Evolutionary conservation across 768 basidiomycete species (phyloP), one percentile per base, ranked within the genome.

Genomic region (Mycena venus): DNA sequence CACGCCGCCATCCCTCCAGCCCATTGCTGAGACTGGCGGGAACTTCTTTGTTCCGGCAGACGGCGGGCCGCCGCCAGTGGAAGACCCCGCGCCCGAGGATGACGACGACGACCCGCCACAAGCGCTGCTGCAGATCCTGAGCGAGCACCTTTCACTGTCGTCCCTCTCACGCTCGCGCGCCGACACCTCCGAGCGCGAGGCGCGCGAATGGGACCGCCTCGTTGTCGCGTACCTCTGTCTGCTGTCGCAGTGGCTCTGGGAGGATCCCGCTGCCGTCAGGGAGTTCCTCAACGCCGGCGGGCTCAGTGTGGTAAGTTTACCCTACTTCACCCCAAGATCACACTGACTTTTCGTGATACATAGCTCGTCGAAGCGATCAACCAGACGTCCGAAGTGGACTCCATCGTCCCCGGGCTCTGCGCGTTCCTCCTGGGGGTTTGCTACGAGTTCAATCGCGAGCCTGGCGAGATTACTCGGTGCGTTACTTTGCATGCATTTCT

Each of bases 341-440:
- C 25, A 53, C 49, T 58, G 14, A 27, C 31, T 55, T 5, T 27
- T 6, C 27, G 56, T 27, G 29, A 49, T 78, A 23, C 27, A 4
- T n/a, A 98, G 98, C 90, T 99, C 15, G 96, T 98, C 12, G 97
- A 98, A 81, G 96, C 96, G 10, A 94, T 99, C 75, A 97, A 98
- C 64, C 97, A 98, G 82, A 91, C 92, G 0, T 91, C 94, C 19
- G 96, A 97, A 67, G 88, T 91, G 0, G 98, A 99, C 79, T 90
- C 91, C 8, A 85, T 98, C 25, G 91, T 99, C 2, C 96, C 97
- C 68, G 96, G 96, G 2, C 87, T 99, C 21, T 97, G 95, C 63
- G 93, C 95, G 2, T 98, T 98, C 86, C 86, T 99, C 3, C 90
- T 99, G 11, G 97, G 97, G 23, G 88, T 96, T 40, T 96, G 96